Conservation (phyloP, 2,329 filamentous ascomycete genomes). For the Penicillium concentricum region DNA sequence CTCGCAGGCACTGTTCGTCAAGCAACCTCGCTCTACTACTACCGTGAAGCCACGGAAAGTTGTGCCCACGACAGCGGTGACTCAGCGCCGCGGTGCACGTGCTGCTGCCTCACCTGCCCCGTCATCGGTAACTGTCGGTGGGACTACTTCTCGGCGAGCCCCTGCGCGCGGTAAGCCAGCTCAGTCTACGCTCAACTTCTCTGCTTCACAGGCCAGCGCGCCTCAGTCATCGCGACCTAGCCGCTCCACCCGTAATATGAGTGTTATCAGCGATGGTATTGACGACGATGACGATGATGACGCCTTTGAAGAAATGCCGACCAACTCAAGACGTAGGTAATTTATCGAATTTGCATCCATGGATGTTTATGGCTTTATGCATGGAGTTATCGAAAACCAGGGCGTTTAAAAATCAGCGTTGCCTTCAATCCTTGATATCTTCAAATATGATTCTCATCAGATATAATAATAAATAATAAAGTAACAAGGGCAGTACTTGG, state of each 20-base stretch:
- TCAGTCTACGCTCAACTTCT: constrained; percentile 46
- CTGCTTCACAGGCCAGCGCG: constrained; percentile 37
- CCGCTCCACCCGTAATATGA: constrained; percentile 34
- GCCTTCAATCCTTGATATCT: not conserved
- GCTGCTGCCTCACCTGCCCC: constrained; percentile 34
- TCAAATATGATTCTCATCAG: not conserved
- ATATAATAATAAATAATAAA: not conserved
- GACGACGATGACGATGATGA: constrained; percentile 44
- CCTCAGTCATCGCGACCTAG: constrained; percentile 29
- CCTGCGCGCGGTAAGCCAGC: constrained; percentile 29
- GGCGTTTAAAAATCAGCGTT: not conserved
- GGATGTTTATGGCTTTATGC: not conserved
- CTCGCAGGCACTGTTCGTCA: constrained; percentile 44
- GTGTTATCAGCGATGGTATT: constrained; percentile 41
- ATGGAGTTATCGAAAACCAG: not conserved
- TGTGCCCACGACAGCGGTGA: constrained; percentile 15
- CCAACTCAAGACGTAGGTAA: constrained; percentile 26
- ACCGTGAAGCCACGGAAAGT: constrained; percentile 27
- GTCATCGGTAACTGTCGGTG: constrained; percentile 33
- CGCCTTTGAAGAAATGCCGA: constrained; percentile 46
- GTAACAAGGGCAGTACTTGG: not conserved
- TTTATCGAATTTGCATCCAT: not conserved
- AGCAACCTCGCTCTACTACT: constrained; percentile 32
- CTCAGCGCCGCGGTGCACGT: constrained; percentile 26
- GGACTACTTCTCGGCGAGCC: constrained; percentile 27